Evolutionary conservation across 495 filamentous ascomycete species (phyloP), one percentile per base, ranked within the genome.

Genomic region (Neurospora sp.): DNA sequence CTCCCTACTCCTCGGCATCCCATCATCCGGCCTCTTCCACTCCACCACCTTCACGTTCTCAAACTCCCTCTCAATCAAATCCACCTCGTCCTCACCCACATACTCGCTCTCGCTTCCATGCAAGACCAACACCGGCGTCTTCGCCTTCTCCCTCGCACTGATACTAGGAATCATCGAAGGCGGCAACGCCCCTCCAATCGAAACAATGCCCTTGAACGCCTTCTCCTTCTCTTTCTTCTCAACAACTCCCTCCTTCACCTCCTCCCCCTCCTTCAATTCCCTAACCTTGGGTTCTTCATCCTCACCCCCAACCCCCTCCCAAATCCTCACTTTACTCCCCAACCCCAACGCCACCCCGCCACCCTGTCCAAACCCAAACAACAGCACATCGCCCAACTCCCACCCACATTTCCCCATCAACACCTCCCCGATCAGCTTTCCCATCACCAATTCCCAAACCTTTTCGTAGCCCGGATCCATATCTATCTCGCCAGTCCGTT

Each of bases 291-390:
- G 70, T 3, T 76, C 74, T 31, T 70, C 76, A 2, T 78, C 71
- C 2, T 78, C 75, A 9, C 59, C 27, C 27, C 27, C 74, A 71
- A n/a, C 75, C 74, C 72, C 84, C 74, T 70, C 75, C 69, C 81
- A 74, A 40, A 71, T 61, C 59, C 82, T 75, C 16, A 82, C 68
- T 37, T 80, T 79, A 38, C 85, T 87, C 8, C 84, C 83, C 16
- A 87, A 20, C 75, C 88, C 88, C 71, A 98, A 79, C 18, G 89
- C 94, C 8, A 89, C 85, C 85, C 94, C 92, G 4, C 90, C 96
- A 8, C 96, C 95, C 80, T 99, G 96, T 4, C 93, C 94, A 72
- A 92, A 93, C 5, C 96, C 96, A 72, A 94, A 89, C 12, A 98
- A 77, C 75, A 97, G 75, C 9, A 98, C 87, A 76, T 94, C 91